A percentile compares a stretch with the other conserved stretches of the same genome.
Conservation (phyloP, 139 green algal species). For the Chlorella sp. region DNA sequence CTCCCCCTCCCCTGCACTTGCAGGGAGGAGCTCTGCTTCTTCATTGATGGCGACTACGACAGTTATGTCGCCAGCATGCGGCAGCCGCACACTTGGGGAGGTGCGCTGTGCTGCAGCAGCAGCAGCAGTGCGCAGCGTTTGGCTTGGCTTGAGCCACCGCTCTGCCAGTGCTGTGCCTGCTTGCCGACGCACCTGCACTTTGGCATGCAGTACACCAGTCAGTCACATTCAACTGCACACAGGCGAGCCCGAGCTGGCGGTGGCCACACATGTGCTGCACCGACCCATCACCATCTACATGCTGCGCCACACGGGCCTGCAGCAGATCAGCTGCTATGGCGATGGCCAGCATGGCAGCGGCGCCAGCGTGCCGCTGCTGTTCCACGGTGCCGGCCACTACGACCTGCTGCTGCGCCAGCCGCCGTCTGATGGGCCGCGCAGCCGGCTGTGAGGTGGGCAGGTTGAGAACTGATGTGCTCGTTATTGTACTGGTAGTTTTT, state of each 20-base stretch:
- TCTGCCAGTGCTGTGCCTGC: background rate
- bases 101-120: background rate
- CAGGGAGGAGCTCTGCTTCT: constrained; percentile 25
- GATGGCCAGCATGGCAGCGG: background rate
- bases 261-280: constrained; percentile 31
- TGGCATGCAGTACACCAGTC: background rate
- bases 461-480: too few species aligned
- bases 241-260: constrained; percentile 43
- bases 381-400: constrained; percentile 26
- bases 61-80: constrained; percentile 38
- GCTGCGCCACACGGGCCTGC: background rate
- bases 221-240: background rate
- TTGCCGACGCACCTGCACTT: background rate
- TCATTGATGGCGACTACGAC: constrained; percentile 39
- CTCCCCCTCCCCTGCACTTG: background rate
- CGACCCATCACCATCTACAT: background rate
- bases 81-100: constrained; percentile 27
- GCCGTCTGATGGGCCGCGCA: background rate
- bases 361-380: background rate
- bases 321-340: background rate
- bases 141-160: background rate
- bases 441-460: background rate
- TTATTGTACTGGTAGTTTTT: too few species aligned
- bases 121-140: background rate
- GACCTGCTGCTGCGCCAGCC: constrained; percentile 24